These are phyloP conservation scores for Leccinellum luteum DNA, from an alignment of 768 basidiomycete species.

Conservation along the genomic window DNA sequence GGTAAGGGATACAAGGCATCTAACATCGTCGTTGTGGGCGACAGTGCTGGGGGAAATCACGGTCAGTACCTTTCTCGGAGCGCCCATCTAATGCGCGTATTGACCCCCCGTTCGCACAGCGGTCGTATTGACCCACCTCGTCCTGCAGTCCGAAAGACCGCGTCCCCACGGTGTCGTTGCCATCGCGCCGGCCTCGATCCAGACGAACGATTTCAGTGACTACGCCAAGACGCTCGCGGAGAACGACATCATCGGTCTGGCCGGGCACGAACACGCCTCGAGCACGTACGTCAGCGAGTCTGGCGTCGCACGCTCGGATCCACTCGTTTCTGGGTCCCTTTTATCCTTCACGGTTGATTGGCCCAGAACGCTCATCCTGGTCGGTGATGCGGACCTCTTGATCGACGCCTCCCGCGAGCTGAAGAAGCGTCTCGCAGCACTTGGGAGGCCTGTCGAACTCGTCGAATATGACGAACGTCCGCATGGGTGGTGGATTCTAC, in stretches of 20 bases:
- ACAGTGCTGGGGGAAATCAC: constrained; percentile 26
- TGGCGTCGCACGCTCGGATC: constrained; percentile 10
- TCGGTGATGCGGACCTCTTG: constrained; percentile 15
- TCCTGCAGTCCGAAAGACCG: constrained; percentile 50
- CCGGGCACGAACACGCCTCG: neutral
- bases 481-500: constrained; percentile 23
- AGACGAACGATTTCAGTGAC: constrained; percentile 6
- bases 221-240: neutral
- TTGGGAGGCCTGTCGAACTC: constrained; percentile 12
- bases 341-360: constrained; percentile 16
- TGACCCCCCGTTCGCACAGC: constrained; percentile 3
- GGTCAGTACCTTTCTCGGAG: constrained; percentile 17
- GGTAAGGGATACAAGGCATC: constrained; percentile 18
- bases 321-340: constrained; percentile 15
- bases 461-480: constrained; percentile 24
- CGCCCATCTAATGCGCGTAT: neutral
- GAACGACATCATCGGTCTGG: constrained; percentile 1
- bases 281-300: constrained; percentile 12
- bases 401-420: constrained; percentile 14
- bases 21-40: constrained; percentile 22
- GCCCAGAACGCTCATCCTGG: constrained; percentile 24
- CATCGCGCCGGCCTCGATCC: constrained; percentile 42
- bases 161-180: constrained; percentile 56
- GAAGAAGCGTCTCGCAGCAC: neutral
- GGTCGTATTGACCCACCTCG: constrained; percentile 25